Base-by-base conservation (phyloP, 345 rosid genomes). In the Eucalyptus erythrocorys region DNA sequence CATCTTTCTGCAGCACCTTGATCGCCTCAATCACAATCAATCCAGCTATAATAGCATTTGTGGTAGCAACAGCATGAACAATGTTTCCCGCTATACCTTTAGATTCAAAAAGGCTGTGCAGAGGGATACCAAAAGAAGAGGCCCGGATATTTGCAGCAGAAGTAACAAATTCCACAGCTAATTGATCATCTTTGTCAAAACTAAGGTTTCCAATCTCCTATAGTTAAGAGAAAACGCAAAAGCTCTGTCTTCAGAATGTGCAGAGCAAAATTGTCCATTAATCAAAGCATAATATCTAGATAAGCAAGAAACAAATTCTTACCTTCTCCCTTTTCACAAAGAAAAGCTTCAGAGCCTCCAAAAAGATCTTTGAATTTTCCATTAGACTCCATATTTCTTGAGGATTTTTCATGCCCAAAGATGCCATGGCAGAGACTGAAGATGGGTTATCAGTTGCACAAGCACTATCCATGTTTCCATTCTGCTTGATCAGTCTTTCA, bases 61-160 rank as follows among this genome's bases (percentile, higher is more conserved):
- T 98, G 32, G 99, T 98, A 85, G 99, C 99, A 89, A 98, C 96
- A 30, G 99, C 99, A 91, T 98, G 99, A 71, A 98, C 99, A 89
- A 97, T 98, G 89, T 97, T 98, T 68, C 99, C 99, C 61, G 99
- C 99, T 82, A 98, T 97, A 88, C 99, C 99, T 93, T 98, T 98
- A 88, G 99, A 97, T 95, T 98, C 99, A 94, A 98, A 98, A 92
- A 98, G 97, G 93, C 99, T 96, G 88, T 95, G 99, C 90, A 94
- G 93, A 86, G 98, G 96, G 92, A 98, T 98, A 87, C 96, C 98
- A 88, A 98, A 98, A 82, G 99, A 98, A 90, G 94, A 90, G 81
- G 99, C 99, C 89, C 99, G 94, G 90, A 98, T 95, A 93, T 98
- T 98, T 89, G 99, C 99, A 90, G 99, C 99, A 90, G 99, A 96